Percentiles rank a stretch among this genome's conserved stretches.
Conservation (phyloP, 352 stramenopile species). For the Elongisporangium prolatum region DNA sequence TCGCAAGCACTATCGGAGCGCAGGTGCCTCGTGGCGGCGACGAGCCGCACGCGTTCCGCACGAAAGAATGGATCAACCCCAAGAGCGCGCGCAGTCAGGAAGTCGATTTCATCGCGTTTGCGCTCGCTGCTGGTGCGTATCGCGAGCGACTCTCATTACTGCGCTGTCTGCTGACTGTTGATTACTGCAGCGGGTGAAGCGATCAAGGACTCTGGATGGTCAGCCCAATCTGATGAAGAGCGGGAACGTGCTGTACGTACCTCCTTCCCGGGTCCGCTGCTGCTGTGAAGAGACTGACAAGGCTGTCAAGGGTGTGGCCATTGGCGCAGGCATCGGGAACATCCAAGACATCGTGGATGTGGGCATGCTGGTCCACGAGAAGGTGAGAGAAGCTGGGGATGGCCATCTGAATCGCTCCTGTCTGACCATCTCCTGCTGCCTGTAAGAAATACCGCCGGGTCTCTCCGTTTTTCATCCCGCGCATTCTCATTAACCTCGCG, state of each 20-base stretch:
- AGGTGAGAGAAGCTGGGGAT: constrained; percentile 23
- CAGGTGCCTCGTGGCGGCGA: constrained; percentile 60
- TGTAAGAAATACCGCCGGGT: constrained; percentile 83
- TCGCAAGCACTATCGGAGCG: constrained; percentile 68
- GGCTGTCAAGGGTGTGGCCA: constrained; percentile 62
- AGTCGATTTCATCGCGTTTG: constrained; percentile 84
- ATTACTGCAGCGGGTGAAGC: constrained; percentile 62
- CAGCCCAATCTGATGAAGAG: constrained; percentile 53
- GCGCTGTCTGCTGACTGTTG: constrained; percentile 1
- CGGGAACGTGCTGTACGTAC: constrained; percentile 49
- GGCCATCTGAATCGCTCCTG: no score
- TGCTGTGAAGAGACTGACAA: constrained; percentile 1
- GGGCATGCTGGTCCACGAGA: constrained; percentile 48
- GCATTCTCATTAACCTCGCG: constrained; percentile 92
- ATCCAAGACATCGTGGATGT: constrained; percentile 84
- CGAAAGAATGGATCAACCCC: constrained; percentile 64
- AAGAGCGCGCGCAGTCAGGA: constrained; percentile 69
- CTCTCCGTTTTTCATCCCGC: constrained; percentile 92
- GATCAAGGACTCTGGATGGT: constrained; percentile 73
- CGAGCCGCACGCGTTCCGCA: constrained; percentile 40
- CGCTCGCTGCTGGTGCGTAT: constrained; percentile 68
- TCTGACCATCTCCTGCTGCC: background rate
- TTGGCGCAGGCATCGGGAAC: constrained; percentile 85
- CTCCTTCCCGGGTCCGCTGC: background rate
- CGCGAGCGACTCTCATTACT: background rate